A percentile compares a stretch with the other conserved stretches of the same genome.
phyloP scores from a whole-genome alignment of 345 rosid genomes.

The Eucalyptus guilfoylei region DNA sequence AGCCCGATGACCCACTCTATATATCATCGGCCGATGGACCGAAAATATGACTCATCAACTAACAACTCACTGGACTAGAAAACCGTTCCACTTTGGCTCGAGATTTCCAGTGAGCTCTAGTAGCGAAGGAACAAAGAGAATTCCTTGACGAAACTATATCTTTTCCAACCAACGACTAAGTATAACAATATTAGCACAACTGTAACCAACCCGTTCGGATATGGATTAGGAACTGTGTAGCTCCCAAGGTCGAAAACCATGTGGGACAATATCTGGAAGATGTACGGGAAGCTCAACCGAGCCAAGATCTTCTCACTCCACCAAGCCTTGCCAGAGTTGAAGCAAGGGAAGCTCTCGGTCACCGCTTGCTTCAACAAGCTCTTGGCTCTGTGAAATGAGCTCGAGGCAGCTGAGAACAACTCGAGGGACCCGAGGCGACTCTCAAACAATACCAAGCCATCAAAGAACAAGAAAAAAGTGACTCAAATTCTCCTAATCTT shows the following conservation, averaged over 20 bases:
- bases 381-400: not conserved
- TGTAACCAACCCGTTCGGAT: too few species aligned
- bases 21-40: not conserved
- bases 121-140: too few species aligned
- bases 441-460: not conserved
- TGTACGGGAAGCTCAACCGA: not conserved
- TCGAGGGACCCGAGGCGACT: rapidly evolving
- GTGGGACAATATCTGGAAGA: not conserved
- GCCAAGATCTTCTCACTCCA: not conserved
- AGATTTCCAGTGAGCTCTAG: not conserved
- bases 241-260: not conserved
- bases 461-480: not conserved
- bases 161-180: not conserved
- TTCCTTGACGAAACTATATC: rapidly evolving
- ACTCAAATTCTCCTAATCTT: not conserved
- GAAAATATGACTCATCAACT: not conserved
- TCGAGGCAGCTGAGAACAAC: not conserved
- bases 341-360: too few species aligned
- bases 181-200: rapidly evolving
- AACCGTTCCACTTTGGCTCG: rapidly evolving
- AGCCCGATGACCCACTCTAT: not conserved
- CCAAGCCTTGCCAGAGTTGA: not conserved
- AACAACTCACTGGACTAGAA: not conserved
- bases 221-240: not conserved
- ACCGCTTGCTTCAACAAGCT: not conserved